Conservation (phyloP, 306 rosid genomes). For the Rosa persica region DNA sequence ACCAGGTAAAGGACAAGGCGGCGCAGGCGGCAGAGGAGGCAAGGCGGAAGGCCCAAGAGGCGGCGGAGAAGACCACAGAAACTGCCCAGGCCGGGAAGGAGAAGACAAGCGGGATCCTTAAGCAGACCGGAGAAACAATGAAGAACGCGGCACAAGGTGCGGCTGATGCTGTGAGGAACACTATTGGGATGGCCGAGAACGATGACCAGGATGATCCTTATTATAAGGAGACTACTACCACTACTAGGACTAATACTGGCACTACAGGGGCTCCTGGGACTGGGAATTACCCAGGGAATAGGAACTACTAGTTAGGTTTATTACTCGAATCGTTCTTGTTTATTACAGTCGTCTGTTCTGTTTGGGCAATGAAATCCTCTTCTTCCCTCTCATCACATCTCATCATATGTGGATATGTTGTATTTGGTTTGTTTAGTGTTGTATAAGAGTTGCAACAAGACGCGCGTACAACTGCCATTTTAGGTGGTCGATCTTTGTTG, state of each 20-base stretch:
- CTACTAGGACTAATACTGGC: not conserved
- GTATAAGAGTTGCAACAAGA: not conserved
- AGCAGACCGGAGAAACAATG: conserved; percentile 60
- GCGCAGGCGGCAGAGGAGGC: conserved; percentile 3
- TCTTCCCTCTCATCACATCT: not conserved
- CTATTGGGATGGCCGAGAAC: conserved; percentile 53
- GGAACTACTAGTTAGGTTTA: not conserved
- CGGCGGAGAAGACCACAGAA: not conserved
- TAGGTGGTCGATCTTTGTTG: not conserved
- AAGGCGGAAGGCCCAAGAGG: conserved; percentile 21
- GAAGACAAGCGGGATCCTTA: conserved; percentile 37
- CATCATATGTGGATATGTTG: not conserved
- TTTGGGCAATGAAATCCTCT: conserved; percentile 4
- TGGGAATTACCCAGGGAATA: not conserved
- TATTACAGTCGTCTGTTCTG: not conserved
- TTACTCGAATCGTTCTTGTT: not conserved
- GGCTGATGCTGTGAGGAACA: conserved; percentile 48
- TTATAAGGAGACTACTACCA: not conserved
- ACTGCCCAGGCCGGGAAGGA: conserved; percentile 4
- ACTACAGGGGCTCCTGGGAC: not conserved
- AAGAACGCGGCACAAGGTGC: conserved; percentile 53
- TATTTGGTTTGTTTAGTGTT: not conserved
- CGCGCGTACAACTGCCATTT: not conserved
- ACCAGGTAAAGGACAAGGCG: conserved; percentile 21
- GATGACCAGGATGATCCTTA: conserved; percentile 2